Conservation (phyloP, 257 asterid species). For the Penstemon newberryi region DNA sequence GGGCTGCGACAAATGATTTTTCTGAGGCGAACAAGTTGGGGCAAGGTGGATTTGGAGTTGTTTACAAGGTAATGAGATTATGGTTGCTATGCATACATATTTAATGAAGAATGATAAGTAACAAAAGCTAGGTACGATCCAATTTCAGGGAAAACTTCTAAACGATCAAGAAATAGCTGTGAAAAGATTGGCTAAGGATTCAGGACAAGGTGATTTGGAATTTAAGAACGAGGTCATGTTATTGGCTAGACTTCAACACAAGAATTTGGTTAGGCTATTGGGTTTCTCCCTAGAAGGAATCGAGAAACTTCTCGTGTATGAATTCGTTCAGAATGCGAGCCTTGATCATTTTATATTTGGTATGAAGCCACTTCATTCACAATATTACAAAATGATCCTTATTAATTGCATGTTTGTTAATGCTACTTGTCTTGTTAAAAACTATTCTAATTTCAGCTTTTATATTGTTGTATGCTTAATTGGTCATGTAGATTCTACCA, state of each 20-base stretch:
- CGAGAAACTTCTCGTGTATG: conserved; percentile 19
- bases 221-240: conserved; percentile 14
- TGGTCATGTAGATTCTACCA: background rate
- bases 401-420: background rate
- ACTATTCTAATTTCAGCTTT: background rate
- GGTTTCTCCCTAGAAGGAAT: conserved; percentile 13
- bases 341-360: conserved; percentile 10
- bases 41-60: conserved; percentile 25
- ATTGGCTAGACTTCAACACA: conserved; percentile 13
- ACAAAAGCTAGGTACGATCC: too few relatives aligned
- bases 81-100: too few relatives aligned
- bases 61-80: conserved; percentile 12
- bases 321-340: conserved; percentile 9
- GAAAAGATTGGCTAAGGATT: background rate
- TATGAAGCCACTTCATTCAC: background rate
- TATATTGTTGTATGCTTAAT: too few relatives aligned
- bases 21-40: conserved; percentile 19
- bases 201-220: conserved; percentile 16
- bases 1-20: conserved; percentile 21
- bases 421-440: background rate
- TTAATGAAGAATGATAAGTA: too few relatives aligned
- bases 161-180: conserved; percentile 13
- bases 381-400: background rate
- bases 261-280: conserved; percentile 15
- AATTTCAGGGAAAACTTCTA: conserved; percentile 7